Evolutionary conservation across 1,284 basidiomycete genomes (phyloP).

Genomic region (Puccinia coronata): DNA sequence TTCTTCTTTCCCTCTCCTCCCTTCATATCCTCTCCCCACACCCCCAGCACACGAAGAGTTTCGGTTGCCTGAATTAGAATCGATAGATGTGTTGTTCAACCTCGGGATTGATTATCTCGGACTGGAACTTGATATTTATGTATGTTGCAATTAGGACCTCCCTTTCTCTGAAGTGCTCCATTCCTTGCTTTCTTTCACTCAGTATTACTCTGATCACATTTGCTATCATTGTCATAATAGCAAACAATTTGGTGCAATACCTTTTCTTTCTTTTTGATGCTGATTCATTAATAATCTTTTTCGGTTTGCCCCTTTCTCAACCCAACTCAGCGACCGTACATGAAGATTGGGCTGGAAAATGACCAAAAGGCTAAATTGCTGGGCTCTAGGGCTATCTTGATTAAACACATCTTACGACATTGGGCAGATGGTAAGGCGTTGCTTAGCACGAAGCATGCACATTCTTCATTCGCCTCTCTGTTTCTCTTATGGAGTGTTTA

Average conservation of each 20-base stretch:
- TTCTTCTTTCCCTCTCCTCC: not conserved
- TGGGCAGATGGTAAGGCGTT: slow-evolving; percentile 40
- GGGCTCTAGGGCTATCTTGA: slow-evolving; percentile 35
- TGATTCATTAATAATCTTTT: not conserved
- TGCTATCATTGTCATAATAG: not conserved
- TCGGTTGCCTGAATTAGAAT: slow-evolving; percentile 46
- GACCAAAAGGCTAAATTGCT: slow-evolving; percentile 37
- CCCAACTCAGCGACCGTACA: slow-evolving; percentile 35
- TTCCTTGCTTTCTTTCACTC: not conserved
- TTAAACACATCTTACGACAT: slow-evolving; percentile 41
- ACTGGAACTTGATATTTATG: slow-evolving; percentile 33
- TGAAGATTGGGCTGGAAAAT: slow-evolving; percentile 29
- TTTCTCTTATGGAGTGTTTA: not conserved
- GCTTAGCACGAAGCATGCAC: too few relatives aligned
- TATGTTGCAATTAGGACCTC: not conserved
- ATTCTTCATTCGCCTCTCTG: not conserved
- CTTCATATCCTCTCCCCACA: not conserved
- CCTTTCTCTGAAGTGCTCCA: not conserved
- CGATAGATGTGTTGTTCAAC: slow-evolving; percentile 38
- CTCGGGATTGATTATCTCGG: slow-evolving; percentile 31
- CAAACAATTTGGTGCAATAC: not conserved
- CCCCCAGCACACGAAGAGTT: slow-evolving; percentile 37
- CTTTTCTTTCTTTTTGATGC: not conserved
- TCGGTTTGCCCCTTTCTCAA: not conserved
- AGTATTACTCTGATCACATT: too few relatives aligned